A percentile compares a stretch with the other conserved stretches of the same genome.
Evolutionary conservation across 2,329 filamentous ascomycete species (phyloP).

Genomic region (Teratosphaeria gauchensis): DNA sequence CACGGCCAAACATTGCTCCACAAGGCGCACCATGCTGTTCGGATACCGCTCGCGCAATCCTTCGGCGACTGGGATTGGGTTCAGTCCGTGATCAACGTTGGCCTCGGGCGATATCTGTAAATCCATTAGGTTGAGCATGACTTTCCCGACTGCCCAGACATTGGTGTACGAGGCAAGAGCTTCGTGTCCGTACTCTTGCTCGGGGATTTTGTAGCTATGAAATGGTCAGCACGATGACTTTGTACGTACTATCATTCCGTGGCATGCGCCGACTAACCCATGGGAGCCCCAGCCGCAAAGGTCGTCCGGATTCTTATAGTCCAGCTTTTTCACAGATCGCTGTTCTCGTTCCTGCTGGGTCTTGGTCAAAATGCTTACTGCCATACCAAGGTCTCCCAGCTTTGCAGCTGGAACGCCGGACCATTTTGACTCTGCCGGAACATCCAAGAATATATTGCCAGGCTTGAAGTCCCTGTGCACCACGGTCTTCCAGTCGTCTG

Average conservation of each 20-base stretch:
- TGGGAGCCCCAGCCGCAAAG: not conserved
- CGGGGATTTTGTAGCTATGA: not conserved
- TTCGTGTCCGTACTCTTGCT: not conserved
- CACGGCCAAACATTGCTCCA: not conserved
- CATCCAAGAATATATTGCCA: no score
- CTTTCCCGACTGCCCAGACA: not conserved
- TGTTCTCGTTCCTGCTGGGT: not conserved
- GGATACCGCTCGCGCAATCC: not conserved
- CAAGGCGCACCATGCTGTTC: not conserved
- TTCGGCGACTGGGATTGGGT: not conserved
- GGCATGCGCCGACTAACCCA: not conserved
- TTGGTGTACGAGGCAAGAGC: not conserved
- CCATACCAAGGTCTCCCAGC: not conserved
- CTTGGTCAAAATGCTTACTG: not conserved
- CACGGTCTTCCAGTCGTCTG: no score
- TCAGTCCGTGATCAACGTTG: not conserved
- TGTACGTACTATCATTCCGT: not conserved
- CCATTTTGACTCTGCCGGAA: no score
- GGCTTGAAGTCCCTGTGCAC: no score
- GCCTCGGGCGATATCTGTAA: not conserved
- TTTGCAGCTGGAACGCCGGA: not conserved
- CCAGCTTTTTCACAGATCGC: not conserved
- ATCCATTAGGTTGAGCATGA: not conserved
- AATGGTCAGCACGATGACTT: not conserved
- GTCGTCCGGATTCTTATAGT: not conserved